phyloP scores from a whole-genome alignment of 108 stramenopile species.

The Pseudonitzschia multistriata region DNA sequence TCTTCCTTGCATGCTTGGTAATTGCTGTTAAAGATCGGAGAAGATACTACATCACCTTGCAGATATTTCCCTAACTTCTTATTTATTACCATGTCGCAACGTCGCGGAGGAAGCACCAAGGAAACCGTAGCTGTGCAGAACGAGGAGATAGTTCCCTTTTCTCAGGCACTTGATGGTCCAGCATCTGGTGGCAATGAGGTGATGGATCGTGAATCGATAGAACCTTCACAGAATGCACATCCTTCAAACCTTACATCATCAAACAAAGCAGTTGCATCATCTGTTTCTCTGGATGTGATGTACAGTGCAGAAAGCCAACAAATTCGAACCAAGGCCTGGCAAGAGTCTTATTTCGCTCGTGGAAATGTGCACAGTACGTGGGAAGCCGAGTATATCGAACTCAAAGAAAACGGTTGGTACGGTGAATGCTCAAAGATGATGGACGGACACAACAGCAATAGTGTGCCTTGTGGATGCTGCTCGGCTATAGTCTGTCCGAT shows the following conservation, averaged over 20 bases:
- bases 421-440: slow-evolving; percentile 34
- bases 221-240: neutral
- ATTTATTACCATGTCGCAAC: slow-evolving; percentile 21
- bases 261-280: neutral
- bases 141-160: slow-evolving; percentile 37
- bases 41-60: too few relatives aligned
- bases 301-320: slow-evolving; percentile 14
- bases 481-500: slow-evolving; percentile 60
- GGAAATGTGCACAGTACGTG: slow-evolving; percentile 77
- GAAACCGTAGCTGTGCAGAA: neutral
- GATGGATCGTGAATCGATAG: slow-evolving; percentile 6
- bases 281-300: slow-evolving; percentile 10
- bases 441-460: slow-evolving; percentile 15
- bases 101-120: slow-evolving; percentile 24
- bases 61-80: too few relatives aligned
- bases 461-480: slow-evolving; percentile 44
- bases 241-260: neutral
- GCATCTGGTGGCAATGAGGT: too few relatives aligned
- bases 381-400: slow-evolving; percentile 47
- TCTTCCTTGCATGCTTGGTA: too few relatives aligned
- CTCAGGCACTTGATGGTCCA: slow-evolving; percentile 15
- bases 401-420: slow-evolving; percentile 17
- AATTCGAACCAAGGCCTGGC: slow-evolving; percentile 43
- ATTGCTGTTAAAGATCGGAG: too few relatives aligned
- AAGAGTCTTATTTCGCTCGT: slow-evolving; percentile 65